Evolutionary conservation across 2,329 filamentous ascomycete genomes (phyloP).

Genomic region (Cytospora piceicola): DNA sequence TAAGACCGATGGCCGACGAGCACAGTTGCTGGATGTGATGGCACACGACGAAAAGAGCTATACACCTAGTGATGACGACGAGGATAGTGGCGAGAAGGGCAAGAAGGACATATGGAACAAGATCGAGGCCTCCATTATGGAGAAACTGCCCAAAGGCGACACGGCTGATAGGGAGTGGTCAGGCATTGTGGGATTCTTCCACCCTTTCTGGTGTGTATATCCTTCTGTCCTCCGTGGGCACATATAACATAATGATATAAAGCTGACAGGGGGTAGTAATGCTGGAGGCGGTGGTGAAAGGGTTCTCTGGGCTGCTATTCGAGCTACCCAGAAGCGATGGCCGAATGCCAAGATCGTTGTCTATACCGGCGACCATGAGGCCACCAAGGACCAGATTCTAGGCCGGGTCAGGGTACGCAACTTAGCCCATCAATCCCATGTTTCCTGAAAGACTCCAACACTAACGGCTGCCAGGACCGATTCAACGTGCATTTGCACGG

Average conservation of each 20-base stretch:
- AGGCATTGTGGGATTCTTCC: constrained; percentile 93
- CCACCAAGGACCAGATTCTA: constrained; percentile 78
- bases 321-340: constrained; percentile 86
- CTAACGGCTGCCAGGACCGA: constrained; percentile 61
- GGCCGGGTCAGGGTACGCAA: constrained; percentile 69
- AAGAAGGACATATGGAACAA: constrained; percentile 70
- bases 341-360: constrained; percentile 88
- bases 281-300: constrained; percentile 94
- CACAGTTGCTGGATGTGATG: constrained; percentile 59
- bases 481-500: constrained; percentile 92
- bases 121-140: constrained; percentile 54
- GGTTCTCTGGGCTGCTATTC: constrained; percentile 93
- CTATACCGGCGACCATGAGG: constrained; percentile 94
- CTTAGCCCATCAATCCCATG: no score
- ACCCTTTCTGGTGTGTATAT: constrained; percentile 82
- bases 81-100: constrained; percentile 43
- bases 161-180: constrained; percentile 67
- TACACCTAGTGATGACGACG: constrained; percentile 35
- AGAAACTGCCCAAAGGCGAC: constrained; percentile 43
- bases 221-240: no score
- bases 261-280: constrained; percentile 62
- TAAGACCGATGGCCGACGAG: constrained; percentile 65
- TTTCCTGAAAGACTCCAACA: background rate
- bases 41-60: constrained; percentile 46
- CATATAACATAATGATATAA: background rate